Base-by-base conservation (phyloP, 768 basidiomycete species). In the Asterophora lycoperdoides region DNA sequence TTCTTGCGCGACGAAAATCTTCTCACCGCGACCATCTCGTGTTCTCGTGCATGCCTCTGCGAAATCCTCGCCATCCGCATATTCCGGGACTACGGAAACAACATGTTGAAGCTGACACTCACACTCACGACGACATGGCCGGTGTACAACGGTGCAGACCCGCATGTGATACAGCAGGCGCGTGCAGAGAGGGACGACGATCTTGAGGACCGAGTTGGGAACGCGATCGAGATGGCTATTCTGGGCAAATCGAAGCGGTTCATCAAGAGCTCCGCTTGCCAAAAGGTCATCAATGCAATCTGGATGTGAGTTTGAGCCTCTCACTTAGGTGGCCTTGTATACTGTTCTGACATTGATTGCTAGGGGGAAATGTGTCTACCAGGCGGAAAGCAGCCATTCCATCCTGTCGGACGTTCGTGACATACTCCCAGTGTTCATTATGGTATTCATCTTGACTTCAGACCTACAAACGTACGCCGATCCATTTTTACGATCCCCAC, bases 401-500 rank as follows among this genome's bases (percentile, higher is more conserved):
- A 86, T 97, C 52, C 81, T 97, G 28, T 88, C 92, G 15, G 93
- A 96, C 64, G 93, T 90, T 62, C 50, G 79, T 64, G 29, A 15
- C 26, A 9, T 9, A 8, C 14, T 45, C 41, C n/a, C 38, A 7
- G 14, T 15, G 9, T 47, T 6, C 36, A 20, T n/a, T 5, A 4
- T 34, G 1, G 19, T 35, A 17, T 18, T 34, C 49, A 39, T 17
- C 46, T 41, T 35, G 18, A 34, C 15, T 19, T 14, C 50, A 94
- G 93, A 93, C 89, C 20, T 97, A 97, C 67, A 96, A 96, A 71
- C 79, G 85, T 41, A 89, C 80, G 19, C 92, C 94, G 9, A 79
- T 96, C 29, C 90, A 93, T 64, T 87, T 95, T 57, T 96, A 97
- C 64, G 92, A 97, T 62, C 93, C 93, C 2, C 86, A 93, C 60